Evolutionary conservation across 2,329 filamentous ascomycete genomes (phyloP).

Genomic region (Paraconiothyrium brasiliense): DNA sequence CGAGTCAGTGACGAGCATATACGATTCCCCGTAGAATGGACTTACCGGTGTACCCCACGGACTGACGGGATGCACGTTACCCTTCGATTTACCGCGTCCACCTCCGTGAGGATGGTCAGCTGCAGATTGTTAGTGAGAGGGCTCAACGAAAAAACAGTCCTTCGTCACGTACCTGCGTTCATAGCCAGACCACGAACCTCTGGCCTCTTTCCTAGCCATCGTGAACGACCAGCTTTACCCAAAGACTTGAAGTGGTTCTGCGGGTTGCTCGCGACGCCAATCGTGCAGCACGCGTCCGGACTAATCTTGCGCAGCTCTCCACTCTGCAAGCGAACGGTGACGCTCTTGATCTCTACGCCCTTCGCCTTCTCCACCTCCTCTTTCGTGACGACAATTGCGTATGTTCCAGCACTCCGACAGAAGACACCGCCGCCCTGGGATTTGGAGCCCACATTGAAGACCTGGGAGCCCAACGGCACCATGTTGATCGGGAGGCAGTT

Average conservation of each 20-base stretch:
- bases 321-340: conserved; percentile 87
- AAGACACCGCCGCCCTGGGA: conserved; percentile 82
- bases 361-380: conserved; percentile 72
- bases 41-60: conserved; percentile 96
- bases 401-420: conserved; percentile 93
- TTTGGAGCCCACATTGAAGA: conserved; percentile 86
- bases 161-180: conserved; percentile 78
- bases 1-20: conserved; percentile 23
- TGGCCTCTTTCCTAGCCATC: conserved; percentile 93
- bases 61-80: conserved; percentile 92
- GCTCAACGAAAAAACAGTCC: background rate
- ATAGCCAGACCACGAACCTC: conserved; percentile 98
- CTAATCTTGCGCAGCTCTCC: conserved; percentile 90
- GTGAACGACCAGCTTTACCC: conserved; percentile 91
- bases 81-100: conserved; percentile 99
- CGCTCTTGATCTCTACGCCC: conserved; percentile 75
- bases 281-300: conserved; percentile 92
- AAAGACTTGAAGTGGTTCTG: conserved; percentile 90
- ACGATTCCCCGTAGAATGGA: conserved; percentile 51
- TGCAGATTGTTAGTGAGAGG: conserved; percentile 42
- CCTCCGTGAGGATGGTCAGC: conserved; percentile 98
- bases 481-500: conserved; percentile 96
- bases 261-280: conserved; percentile 92
- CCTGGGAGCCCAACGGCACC: conserved; percentile 91
- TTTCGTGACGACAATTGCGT: conserved; percentile 87